phyloP scores from a whole-genome alignment of 2,329 filamentous ascomycete genomes.

The Fusarium sororula region DNA sequence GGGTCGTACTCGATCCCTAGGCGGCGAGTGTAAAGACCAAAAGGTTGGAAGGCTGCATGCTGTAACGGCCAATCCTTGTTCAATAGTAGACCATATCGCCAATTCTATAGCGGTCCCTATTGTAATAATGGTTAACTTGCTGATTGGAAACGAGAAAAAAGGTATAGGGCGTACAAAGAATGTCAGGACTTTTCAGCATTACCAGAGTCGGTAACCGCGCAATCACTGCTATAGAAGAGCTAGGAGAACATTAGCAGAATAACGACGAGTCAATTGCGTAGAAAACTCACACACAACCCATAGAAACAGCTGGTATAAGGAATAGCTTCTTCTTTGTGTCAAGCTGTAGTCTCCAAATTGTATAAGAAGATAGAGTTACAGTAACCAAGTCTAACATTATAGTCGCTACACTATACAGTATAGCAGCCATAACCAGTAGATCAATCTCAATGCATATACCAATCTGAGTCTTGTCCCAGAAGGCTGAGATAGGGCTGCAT shows the following conservation, averaged over 20 bases:
- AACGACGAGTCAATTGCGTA: accelerated
- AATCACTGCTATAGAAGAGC: background rate
- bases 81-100: background rate
- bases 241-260: background rate
- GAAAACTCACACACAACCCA: background rate
- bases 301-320: accelerated
- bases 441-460: background rate
- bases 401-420: background rate
- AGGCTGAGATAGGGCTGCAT: background rate
- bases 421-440: background rate
- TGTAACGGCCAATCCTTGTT: background rate
- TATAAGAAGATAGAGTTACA: background rate
- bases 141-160: background rate
- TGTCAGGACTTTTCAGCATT: background rate
- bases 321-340: background rate
- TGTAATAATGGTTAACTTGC: accelerated
- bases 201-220: background rate
- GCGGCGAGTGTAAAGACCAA: background rate
- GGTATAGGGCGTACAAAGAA: background rate
- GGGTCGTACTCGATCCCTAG: accelerated
- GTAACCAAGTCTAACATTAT: background rate
- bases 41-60: background rate
- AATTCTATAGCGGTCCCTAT: background rate
- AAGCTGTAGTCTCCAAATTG: background rate
- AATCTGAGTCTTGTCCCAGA: background rate